A percentile compares a stretch with the other conserved stretches of the same genome.
phyloP scores from a whole-genome alignment of 805 yeast genomes.

The Brettanomyces nanus region DNA sequence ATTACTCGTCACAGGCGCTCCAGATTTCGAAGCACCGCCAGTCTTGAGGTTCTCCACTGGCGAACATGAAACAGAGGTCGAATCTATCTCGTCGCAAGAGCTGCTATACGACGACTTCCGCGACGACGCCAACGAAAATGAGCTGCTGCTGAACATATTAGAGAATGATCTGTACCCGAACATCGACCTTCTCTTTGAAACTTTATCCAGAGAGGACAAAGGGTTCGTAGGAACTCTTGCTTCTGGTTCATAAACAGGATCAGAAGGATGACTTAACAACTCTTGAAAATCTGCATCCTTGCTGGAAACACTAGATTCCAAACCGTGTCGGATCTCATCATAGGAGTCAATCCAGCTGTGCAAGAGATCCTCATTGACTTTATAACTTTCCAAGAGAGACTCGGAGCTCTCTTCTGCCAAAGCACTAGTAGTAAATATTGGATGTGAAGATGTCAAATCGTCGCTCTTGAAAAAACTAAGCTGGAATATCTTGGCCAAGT shows the following conservation, averaged over 20 bases:
- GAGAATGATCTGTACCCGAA: constrained; percentile 23
- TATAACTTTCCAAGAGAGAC: constrained; percentile 21
- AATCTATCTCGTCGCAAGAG: too few relatives aligned
- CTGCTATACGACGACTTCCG: constrained; percentile 1
- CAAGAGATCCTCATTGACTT: constrained; percentile 21
- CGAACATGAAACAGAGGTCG: not conserved
- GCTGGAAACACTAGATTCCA: constrained; percentile 7
- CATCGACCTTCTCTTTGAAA: constrained; percentile 18
- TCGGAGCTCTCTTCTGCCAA: constrained; percentile 15
- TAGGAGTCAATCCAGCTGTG: constrained; percentile 21
- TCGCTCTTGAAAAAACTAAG: constrained; percentile 28
- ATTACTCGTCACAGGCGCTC: not conserved
- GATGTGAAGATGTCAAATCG: constrained; percentile 12
- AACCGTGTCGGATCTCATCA: constrained; percentile 7
- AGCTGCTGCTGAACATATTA: constrained; percentile 11
- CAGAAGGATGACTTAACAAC: constrained; percentile 9
- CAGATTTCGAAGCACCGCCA: not conserved
- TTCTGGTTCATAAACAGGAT: constrained; percentile 3
- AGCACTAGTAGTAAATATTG: constrained; percentile 4
- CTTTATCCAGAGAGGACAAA: constrained; percentile 11
- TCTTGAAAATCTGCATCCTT: constrained; percentile 7
- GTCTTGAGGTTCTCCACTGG: too few relatives aligned
- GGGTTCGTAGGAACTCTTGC: constrained; percentile 10
- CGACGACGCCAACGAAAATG: not conserved
- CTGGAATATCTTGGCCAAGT: constrained; percentile 32